These are phyloP conservation scores for Coelastrella sp. DNA, from an alignment of 139 green algal species.

Conservation along the genomic window DNA sequence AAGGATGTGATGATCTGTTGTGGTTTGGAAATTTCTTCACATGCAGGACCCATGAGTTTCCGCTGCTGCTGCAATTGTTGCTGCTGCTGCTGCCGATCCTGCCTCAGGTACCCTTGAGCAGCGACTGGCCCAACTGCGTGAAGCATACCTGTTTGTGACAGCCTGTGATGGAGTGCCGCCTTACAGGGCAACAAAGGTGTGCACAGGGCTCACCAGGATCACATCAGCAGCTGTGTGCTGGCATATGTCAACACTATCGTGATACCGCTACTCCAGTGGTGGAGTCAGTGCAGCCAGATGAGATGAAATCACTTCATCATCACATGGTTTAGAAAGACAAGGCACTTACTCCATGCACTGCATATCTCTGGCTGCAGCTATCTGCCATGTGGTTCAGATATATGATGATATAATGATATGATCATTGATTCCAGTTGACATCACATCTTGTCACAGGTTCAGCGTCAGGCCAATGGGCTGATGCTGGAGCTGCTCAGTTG, in stretches of 20 bases:
- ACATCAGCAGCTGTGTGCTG: too few species aligned
- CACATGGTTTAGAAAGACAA: too few species aligned
- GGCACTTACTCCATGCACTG: too few species aligned
- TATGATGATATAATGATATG: too few species aligned
- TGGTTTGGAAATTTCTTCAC: not conserved
- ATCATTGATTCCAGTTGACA: not conserved
- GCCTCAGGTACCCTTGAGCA: slow-evolving; percentile 66
- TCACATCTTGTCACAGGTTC: not conserved
- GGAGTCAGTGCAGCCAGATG: too few species aligned
- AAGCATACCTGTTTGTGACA: slow-evolving; percentile 57
- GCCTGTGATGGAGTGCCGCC: slow-evolving; percentile 12
- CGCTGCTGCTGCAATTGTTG: slow-evolving; percentile 3
- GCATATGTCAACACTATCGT: too few species aligned
- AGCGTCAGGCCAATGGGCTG: slow-evolving; percentile 12
- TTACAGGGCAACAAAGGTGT: slow-evolving; percentile 56
- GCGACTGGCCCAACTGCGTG: slow-evolving; percentile 69
- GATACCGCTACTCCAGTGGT: too few species aligned
- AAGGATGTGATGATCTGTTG: not conserved
- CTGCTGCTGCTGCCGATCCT: not conserved
- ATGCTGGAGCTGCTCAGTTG: slow-evolving; percentile 38
- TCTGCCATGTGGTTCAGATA: too few species aligned
- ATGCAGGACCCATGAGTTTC: not conserved
- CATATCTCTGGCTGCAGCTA: too few species aligned
- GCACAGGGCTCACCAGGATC: not conserved
- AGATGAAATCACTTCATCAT: too few species aligned